A percentile compares a stretch with the other conserved stretches of the same genome.
These are phyloP conservation scores for Cadophora gregata DNA, from an alignment of 2,329 filamentous ascomycete genomes.

Conservation along the genomic window DNA sequence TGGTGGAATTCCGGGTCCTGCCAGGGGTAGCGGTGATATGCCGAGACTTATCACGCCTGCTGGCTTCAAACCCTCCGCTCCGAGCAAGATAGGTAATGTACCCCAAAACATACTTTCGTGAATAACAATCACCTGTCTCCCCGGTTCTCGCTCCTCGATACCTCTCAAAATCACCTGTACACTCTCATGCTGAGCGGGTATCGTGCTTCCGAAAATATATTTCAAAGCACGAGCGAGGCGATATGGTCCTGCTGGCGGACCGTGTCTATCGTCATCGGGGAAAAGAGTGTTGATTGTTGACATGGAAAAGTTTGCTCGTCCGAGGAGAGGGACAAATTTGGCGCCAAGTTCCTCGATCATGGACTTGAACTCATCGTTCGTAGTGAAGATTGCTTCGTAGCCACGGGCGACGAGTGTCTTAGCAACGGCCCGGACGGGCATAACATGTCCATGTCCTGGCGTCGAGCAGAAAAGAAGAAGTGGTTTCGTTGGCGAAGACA, in stretches of 20 bases:
- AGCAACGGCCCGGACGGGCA: slow-evolving; percentile 29
- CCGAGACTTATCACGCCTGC: slow-evolving; percentile 50
- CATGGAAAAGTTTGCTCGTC: slow-evolving; percentile 32
- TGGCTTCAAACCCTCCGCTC: slow-evolving; percentile 48
- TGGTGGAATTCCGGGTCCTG: slow-evolving; percentile 48
- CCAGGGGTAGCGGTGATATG: slow-evolving; percentile 46
- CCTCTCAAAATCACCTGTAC: slow-evolving; percentile 42
- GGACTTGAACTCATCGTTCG: slow-evolving; percentile 45
- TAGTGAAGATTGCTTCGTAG: slow-evolving; percentile 51
- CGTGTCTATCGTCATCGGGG: slow-evolving; percentile 26
- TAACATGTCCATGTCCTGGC: slow-evolving; percentile 29
- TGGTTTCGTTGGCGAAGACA: slow-evolving; percentile 11
- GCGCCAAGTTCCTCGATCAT: slow-evolving; percentile 48
- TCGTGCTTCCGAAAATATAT: slow-evolving; percentile 46
- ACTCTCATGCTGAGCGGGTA: slow-evolving; percentile 43
- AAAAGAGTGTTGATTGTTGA: slow-evolving; percentile 12
- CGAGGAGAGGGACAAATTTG: slow-evolving; percentile 44
- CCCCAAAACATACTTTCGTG: slow-evolving; percentile 50
- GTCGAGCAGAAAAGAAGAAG: slow-evolving; percentile 20
- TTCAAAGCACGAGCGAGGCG: slow-evolving; percentile 24
- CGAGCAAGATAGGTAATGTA: slow-evolving; percentile 47
- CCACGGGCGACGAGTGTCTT: slow-evolving; percentile 44
- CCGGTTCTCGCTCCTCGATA: slow-evolving; percentile 35
- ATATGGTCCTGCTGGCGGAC: not conserved
- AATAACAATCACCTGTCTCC: slow-evolving; percentile 49